phyloP scores from a whole-genome alignment of 352 stramenopile species.

The Globisporangium nodosum region DNA sequence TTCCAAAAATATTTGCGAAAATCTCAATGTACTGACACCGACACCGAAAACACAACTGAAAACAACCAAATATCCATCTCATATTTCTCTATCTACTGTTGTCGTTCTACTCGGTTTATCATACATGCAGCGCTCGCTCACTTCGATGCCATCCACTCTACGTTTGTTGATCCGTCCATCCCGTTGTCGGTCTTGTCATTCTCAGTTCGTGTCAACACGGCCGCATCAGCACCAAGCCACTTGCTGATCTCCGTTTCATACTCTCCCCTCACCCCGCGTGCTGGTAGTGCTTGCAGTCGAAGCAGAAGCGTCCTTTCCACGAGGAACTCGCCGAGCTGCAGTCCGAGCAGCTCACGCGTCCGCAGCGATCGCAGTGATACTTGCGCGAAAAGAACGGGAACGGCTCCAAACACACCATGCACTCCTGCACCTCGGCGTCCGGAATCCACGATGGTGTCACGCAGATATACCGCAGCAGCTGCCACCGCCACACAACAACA shows the following conservation, averaged over 20 bases:
- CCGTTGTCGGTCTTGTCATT: no score
- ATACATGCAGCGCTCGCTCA: neutral
- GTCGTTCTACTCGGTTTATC: neutral
- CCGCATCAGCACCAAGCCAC: no score
- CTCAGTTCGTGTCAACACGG: no score
- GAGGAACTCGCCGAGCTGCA: slow-evolving; percentile 61
- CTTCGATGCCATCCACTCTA: neutral
- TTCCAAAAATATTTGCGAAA: no score
- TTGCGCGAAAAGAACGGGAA: slow-evolving; percentile 76
- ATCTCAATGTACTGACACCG: no score
- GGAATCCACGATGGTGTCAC: slow-evolving; percentile 61
- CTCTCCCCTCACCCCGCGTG: slow-evolving; percentile 26
- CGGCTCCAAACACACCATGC: slow-evolving; percentile 68
- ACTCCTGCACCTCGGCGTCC: slow-evolving; percentile 43
- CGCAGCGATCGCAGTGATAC: slow-evolving; percentile 66
- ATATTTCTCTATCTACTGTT: no score
- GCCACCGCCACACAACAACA: neutral
- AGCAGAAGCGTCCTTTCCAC: slow-evolving; percentile 71
- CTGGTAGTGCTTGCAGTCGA: slow-evolving; percentile 74
- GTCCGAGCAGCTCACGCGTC: slow-evolving; percentile 72
- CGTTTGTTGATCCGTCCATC: no score
- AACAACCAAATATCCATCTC: no score
- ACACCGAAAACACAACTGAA: no score
- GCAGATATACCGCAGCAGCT: slow-evolving; percentile 49
- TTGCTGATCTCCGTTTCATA: neutral